A percentile compares a stretch with the other conserved stretches of the same genome.
phyloP scores from a whole-genome alignment of 306 rosid genomes.

The Macrotyloma uniflorum region DNA sequence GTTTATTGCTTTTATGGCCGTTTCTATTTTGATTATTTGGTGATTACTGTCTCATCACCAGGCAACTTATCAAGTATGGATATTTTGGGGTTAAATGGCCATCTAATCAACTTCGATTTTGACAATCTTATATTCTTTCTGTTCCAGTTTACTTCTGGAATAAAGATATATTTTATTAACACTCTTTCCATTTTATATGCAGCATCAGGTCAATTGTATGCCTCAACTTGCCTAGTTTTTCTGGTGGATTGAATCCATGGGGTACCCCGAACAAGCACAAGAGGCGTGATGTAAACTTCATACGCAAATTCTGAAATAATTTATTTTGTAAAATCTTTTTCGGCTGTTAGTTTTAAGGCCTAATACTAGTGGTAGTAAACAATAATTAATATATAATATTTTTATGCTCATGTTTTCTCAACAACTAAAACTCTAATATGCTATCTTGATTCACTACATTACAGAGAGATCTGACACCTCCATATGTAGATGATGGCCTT shows the following conservation, averaged over 20 bases:
- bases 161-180: slow-evolving; percentile 32
- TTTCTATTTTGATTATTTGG: slow-evolving; percentile 12
- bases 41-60: slow-evolving; percentile 4
- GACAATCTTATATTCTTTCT: slow-evolving; percentile 13
- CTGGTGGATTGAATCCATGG: slow-evolving; percentile 98
- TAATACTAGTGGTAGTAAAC: neutral
- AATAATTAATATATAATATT: neutral
- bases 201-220: slow-evolving; percentile 93
- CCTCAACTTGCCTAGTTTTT: slow-evolving; percentile 97
- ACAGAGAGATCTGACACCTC: slow-evolving; percentile 79
- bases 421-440: slow-evolving; percentile 21
- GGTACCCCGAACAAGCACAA: slow-evolving; percentile 70
- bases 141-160: slow-evolving; percentile 14
- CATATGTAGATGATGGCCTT: slow-evolving; percentile 89
- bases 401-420: slow-evolving; percentile 10
- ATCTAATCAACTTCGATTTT: slow-evolving; percentile 1
- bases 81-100: slow-evolving; percentile 5
- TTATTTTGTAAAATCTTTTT: neutral
- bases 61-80: slow-evolving; percentile 19
- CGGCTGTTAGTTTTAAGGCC: slow-evolving; percentile 8
- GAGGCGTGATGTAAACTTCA: slow-evolving; percentile 52
- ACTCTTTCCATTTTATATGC: slow-evolving; percentile 34
- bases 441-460: slow-evolving; percentile 31
- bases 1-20: slow-evolving; percentile 13
- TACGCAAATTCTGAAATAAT: neutral